Percentiles rank a stretch among this genome's conserved stretches.
phyloP scores from a whole-genome alignment of 2,329 filamentous ascomycete species.

The Ophiostoma australiae region DNA sequence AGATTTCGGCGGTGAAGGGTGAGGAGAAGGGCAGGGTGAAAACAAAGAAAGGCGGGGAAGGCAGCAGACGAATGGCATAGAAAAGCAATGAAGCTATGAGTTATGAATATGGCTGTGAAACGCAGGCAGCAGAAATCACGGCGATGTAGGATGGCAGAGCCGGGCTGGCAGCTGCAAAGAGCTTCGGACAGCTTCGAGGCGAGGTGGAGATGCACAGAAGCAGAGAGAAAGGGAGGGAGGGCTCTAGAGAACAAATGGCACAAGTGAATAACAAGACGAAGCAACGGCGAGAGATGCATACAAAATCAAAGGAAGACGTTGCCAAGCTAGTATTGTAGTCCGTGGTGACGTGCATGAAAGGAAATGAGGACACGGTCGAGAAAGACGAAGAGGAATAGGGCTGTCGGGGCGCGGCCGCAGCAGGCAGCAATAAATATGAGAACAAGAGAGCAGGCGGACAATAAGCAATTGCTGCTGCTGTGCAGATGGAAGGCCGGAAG shows the following conservation, averaged over 20 bases:
- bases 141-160: neutral
- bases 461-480: no score
- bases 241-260: neutral
- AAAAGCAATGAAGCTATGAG: neutral
- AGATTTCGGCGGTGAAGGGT: slow-evolving; percentile 1
- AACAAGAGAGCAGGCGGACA: no score
- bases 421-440: neutral
- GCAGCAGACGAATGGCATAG: neutral
- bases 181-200: neutral
- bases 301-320: neutral
- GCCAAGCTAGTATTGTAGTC: neutral
- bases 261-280: neutral
- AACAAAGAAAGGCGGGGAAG: slow-evolving; percentile 9
- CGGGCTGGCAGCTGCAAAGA: neutral
- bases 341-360: slow-evolving; percentile 6
- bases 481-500: no score
- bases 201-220: neutral
- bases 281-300: neutral
- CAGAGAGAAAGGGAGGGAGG: neutral
- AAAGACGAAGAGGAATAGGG: neutral
- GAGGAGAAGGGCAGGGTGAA: neutral
- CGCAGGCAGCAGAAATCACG: neutral
- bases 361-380: slow-evolving; percentile 6
- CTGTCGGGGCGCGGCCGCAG: no score
- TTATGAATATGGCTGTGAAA: neutral